Base-by-base conservation (phyloP, 768 basidiomycete species). In the Lactarius psammicola region DNA sequence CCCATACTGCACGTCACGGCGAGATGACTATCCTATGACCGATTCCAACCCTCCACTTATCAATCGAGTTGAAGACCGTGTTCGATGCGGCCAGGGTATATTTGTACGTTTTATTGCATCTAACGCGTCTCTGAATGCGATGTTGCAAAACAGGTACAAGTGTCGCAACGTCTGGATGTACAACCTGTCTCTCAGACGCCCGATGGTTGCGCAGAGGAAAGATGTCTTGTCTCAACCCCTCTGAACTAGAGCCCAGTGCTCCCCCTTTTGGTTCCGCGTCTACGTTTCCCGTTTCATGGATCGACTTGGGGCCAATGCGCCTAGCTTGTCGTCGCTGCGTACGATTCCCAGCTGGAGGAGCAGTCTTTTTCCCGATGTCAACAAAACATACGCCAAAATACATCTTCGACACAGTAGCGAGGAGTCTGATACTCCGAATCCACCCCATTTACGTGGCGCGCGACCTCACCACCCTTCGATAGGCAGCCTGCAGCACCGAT, bases 311-410 rank as follows among this genome's bases (percentile, higher is more conserved):
- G 40, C 56, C 10, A 66, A 34, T 6, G 38, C 26, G 42, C 62
- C 7, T n/a, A 63, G 61, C 33, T 18, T 55, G 3, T 31, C 65
- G 20, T 59, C 65, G 11, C 33, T 55, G 40, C 56, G 56, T 57
- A 63, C 65, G 4, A 38, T 46, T 18, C 40, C 61, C 33, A 63
- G 65, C 34, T 59, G 65, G 61, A 60, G 57, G 40, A 55, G 51
- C 20, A 23, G 51, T 34, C 51, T 26, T 63, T 2, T 28, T n/a
- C 60, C 49, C 9, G n/a, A 59, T 31, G 51, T 31, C 17, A 53
- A n/a, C 38, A 55, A 13, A 13, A 13, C 31, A 7, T 59, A 59
- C 34, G 15, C 57, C 26, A 54, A 46, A 55, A 44, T 63, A 11
- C 49, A 59, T 26, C 4, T 31, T 10, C 56, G 33, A 66, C 3